These are phyloP conservation scores for Nemania serpens DNA, from an alignment of 2,329 filamentous ascomycete genomes.

Conservation along the genomic window DNA sequence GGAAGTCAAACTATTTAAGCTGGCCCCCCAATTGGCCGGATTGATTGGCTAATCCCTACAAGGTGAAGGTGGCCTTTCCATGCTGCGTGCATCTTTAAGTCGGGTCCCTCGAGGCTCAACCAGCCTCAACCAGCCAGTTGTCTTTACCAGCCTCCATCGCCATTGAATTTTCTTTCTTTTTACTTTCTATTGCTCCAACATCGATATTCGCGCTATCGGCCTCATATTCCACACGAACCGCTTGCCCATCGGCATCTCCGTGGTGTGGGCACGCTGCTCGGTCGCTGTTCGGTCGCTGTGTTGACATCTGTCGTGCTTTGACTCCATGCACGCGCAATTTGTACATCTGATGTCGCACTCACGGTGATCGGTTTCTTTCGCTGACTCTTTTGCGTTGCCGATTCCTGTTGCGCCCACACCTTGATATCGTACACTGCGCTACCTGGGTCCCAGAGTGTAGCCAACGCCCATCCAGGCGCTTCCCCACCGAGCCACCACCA, in stretches of 20 bases:
- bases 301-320: neutral
- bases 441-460: neutral
- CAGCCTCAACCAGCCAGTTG: slow-evolving; percentile 23
- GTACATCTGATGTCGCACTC: slow-evolving; percentile 34
- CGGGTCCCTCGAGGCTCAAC: slow-evolving; percentile 13
- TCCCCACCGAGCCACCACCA: slow-evolving; percentile 44
- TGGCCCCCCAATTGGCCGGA: slow-evolving; percentile 26
- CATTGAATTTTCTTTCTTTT: neutral
- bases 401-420: neutral
- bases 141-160: slow-evolving; percentile 16
- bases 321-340: slow-evolving; percentile 13
- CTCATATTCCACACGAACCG: neutral
- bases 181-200: neutral
- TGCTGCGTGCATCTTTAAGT: slow-evolving; percentile 6
- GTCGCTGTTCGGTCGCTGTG: too few relatives aligned
- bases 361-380: slow-evolving; percentile 29
- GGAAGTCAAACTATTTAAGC: too few relatives aligned
- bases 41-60: slow-evolving; percentile 28
- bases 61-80: slow-evolving; percentile 41
- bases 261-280: neutral
- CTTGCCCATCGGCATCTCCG: neutral
- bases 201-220: neutral
- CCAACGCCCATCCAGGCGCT: neutral
- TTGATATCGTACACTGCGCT: slow-evolving; percentile 1
- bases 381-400: slow-evolving; percentile 7